phyloP scores from a whole-genome alignment of 2,329 filamentous ascomycete genomes.

The Penicillium oxalicum region DNA sequence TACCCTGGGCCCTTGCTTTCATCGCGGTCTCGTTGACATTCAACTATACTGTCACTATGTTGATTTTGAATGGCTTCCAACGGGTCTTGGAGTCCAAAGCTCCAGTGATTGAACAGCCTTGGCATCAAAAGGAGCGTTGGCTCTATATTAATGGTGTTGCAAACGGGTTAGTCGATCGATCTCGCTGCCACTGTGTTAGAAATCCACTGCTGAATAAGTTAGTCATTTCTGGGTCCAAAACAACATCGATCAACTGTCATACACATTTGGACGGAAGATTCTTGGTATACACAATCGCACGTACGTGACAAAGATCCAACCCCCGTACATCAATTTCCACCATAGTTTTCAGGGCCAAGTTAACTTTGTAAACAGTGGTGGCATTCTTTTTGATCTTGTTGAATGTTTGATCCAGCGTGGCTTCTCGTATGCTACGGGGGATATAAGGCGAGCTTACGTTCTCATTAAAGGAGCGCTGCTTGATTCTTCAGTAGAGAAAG shows the following conservation, averaged over 20 bases:
- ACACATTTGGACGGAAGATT: constrained; percentile 66
- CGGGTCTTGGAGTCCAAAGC: constrained; percentile 42
- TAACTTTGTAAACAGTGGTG: constrained; percentile 34
- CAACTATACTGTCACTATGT: constrained; percentile 26
- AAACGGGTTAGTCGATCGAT: constrained; percentile 20
- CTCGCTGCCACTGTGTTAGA: constrained; percentile 36
- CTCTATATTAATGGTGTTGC: constrained; percentile 72
- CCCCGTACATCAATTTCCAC: neutral
- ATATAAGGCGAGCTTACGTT: constrained; percentile 56
- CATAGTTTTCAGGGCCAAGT: neutral
- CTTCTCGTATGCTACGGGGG: constrained; percentile 64
- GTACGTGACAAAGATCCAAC: constrained; percentile 25
- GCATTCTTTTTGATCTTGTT: constrained; percentile 68
- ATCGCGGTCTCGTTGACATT: constrained; percentile 21
- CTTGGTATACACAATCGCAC: constrained; percentile 72
- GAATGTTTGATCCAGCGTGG: constrained; percentile 73
- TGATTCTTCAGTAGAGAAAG: constrained; percentile 57
- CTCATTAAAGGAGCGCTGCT: constrained; percentile 59
- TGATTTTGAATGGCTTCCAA: constrained; percentile 40
- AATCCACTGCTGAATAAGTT: neutral
- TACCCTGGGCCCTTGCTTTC: constrained; percentile 24
- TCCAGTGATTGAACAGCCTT: constrained; percentile 25
- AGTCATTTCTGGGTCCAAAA: constrained; percentile 60
- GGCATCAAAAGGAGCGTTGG: constrained; percentile 62
- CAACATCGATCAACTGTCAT: constrained; percentile 64